Conservation (phyloP, 2,329 filamentous ascomycete genomes). For the Aureobasidium vineae region DNA sequence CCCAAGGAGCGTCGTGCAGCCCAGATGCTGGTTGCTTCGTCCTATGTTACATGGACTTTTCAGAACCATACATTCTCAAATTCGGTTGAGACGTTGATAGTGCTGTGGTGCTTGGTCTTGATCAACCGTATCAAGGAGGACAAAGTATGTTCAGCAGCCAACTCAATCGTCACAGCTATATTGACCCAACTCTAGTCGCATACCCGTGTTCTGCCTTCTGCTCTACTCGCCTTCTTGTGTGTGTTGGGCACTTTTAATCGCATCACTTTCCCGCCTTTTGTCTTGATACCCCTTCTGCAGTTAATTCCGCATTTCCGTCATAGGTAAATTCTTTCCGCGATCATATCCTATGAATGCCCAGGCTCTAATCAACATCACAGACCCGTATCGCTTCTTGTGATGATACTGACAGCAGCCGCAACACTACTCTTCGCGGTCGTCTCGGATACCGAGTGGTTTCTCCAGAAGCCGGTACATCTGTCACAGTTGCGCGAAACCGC, state of each 20-base stretch:
- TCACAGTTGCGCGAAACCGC: slow-evolving; percentile 58
- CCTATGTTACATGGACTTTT: slow-evolving; percentile 98
- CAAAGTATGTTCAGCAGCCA: slow-evolving; percentile 54
- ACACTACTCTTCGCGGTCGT: slow-evolving; percentile 74
- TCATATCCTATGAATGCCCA: background rate
- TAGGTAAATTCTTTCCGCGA: slow-evolving; percentile 59
- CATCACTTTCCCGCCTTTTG: slow-evolving; percentile 93
- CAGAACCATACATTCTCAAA: slow-evolving; percentile 99
- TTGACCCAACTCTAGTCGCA: slow-evolving; percentile 55
- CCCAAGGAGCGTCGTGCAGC: slow-evolving; percentile 69
- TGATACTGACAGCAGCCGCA: slow-evolving; percentile 63
- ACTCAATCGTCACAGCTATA: background rate
- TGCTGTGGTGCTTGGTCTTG: slow-evolving; percentile 90
- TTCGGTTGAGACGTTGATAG: slow-evolving; percentile 87
- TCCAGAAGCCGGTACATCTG: slow-evolving; percentile 60
- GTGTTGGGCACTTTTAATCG: slow-evolving; percentile 93
- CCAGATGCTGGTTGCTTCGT: slow-evolving; percentile 84
- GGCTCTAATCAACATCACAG: slow-evolving; percentile 38
- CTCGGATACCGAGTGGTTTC: slow-evolving; percentile 83
- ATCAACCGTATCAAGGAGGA: slow-evolving; percentile 80
- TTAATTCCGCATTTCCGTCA: slow-evolving; percentile 81
- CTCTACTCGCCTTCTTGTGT: slow-evolving; percentile 73
- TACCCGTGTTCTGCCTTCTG: slow-evolving; percentile 72
- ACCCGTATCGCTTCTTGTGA: slow-evolving; percentile 59
- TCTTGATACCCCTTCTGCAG: slow-evolving; percentile 77